Percentiles rank a stretch among this genome's conserved stretches.
These are phyloP conservation scores for Pseudopithomyces chartarum DNA, from an alignment of 2,329 filamentous ascomycete species.

Conservation along the genomic window DNA sequence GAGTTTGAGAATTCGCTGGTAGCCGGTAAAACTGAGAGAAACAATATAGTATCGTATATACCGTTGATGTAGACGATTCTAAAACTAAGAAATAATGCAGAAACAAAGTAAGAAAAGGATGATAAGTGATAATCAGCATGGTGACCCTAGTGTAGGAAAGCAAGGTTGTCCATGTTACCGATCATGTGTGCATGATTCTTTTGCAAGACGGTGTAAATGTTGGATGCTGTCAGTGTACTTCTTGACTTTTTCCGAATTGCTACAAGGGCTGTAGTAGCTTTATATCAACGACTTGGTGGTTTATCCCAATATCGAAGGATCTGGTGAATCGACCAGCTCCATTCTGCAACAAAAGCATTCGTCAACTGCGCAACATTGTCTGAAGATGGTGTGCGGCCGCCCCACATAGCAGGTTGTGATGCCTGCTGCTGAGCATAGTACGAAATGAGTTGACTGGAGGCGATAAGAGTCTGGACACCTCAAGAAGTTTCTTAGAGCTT, in stretches of 20 bases:
- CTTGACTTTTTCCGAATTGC: no score
- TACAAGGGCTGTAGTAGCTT: no score
- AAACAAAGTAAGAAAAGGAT: neutral
- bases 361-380: slow-evolving; percentile 65
- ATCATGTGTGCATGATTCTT: no score
- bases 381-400: slow-evolving; percentile 58
- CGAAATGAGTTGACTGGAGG: slow-evolving; percentile 61
- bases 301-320: slow-evolving; percentile 72
- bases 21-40: neutral
- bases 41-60: neutral
- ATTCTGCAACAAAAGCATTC: slow-evolving; percentile 68
- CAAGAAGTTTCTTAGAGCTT: slow-evolving; percentile 36
- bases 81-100: neutral
- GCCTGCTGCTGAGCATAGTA: slow-evolving; percentile 67
- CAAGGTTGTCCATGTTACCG: neutral
- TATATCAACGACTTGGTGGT: slow-evolving; percentile 50
- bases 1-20: no score
- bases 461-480: slow-evolving; percentile 12
- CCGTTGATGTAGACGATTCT: neutral
- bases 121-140: no score
- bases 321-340: slow-evolving; percentile 66
- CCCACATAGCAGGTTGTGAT: slow-evolving; percentile 72
- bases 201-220: no score
- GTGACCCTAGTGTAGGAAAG: neutral
- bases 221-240: no score